A percentile compares a stretch with the other conserved stretches of the same genome.
Evolutionary conservation across 257 asterid species (phyloP).

Genomic region (Solanum tarapatanum): DNA sequence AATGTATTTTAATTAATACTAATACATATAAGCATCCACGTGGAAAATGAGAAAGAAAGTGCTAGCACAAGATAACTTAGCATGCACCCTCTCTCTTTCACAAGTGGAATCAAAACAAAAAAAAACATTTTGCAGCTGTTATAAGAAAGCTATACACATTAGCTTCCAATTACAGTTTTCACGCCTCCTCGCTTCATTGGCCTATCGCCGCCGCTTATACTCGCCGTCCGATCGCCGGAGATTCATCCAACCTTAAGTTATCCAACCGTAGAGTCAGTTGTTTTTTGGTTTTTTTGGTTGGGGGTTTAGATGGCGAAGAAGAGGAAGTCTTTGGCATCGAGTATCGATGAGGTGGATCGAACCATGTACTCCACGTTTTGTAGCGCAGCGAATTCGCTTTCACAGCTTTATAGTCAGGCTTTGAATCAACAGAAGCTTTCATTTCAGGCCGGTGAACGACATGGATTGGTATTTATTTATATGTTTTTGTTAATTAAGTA

Average conservation of each 20-base stretch:
- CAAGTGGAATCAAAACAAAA: background rate
- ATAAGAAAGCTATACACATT: background rate
- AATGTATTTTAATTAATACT: background rate
- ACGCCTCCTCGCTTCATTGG: background rate
- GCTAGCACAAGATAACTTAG: background rate
- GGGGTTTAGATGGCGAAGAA: slow-evolving; percentile 7
- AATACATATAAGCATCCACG: background rate
- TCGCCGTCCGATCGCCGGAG: background rate
- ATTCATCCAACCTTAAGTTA: background rate
- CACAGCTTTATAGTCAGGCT: slow-evolving; percentile 12
- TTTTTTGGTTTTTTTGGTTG: background rate
- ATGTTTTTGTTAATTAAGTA: background rate
- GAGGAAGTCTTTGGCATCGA: slow-evolving; percentile 9
- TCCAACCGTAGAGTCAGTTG: background rate
- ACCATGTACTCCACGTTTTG: slow-evolving; percentile 11
- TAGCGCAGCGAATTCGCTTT: slow-evolving; percentile 8
- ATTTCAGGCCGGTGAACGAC: slow-evolving; percentile 14
- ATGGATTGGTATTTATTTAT: slow-evolving; percentile 1
- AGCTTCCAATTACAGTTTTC: background rate
- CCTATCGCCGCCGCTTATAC: background rate
- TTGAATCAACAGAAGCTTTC: slow-evolving; percentile 15
- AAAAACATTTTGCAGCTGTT: background rate
- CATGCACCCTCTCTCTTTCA: slow-evolving; percentile 1
- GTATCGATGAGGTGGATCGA: slow-evolving; percentile 13
- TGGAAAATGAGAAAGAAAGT: background rate